Evolutionary conservation across 163 green algal species (phyloP), one percentile per base, ranked within the genome.

Genomic region (Botryococcus braunii): DNA sequence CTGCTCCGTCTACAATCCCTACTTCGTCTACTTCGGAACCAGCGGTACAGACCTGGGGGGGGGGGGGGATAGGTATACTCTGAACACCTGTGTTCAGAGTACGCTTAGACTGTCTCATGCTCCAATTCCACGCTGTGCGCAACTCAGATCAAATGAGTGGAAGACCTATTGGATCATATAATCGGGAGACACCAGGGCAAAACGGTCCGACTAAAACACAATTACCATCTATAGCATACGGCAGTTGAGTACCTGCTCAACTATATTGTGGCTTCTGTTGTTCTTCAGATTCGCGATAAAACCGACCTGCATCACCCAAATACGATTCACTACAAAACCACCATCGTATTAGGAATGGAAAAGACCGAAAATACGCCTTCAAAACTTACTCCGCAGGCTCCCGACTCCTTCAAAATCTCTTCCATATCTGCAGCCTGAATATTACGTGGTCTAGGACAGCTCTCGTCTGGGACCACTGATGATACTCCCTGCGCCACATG

Each of bases 221-320:
- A n/a, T n/a, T n/a, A n/a, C n/a, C n/a, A n/a, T n/a, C n/a, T n/a
- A n/a, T n/a, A n/a, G n/a, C n/a, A n/a, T n/a, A n/a, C n/a, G n/a
- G n/a, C n/a, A n/a, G n/a, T n/a, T n/a, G n/a, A n/a, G n/a, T n/a
- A 95, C 91, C 83, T 99, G 84, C 52, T 88, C 69, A 3, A 99
- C 64, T 37, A 96, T 91, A 9, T 90, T 89, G 76, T 99, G 95
- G 73, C 74, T 94, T 49, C 74, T 67, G 50, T 95, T 74, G 65
- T 91, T 91, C 69, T 92, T 92, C 34, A 98, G 76, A 71, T 76
- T 95, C 50, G 94, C 92, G 62, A 99, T 97, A 72, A 98, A 94
- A 69, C 94, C 94, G 2, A 99, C 90, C 90, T 95, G 37, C 58
- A 65, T 21, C 43, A 6, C 17, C 27, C 40, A n/a, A n/a, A n/a